phyloP scores from a whole-genome alignment of 2,329 filamentous ascomycete species.

The Rhinocladiella mackenziei region DNA sequence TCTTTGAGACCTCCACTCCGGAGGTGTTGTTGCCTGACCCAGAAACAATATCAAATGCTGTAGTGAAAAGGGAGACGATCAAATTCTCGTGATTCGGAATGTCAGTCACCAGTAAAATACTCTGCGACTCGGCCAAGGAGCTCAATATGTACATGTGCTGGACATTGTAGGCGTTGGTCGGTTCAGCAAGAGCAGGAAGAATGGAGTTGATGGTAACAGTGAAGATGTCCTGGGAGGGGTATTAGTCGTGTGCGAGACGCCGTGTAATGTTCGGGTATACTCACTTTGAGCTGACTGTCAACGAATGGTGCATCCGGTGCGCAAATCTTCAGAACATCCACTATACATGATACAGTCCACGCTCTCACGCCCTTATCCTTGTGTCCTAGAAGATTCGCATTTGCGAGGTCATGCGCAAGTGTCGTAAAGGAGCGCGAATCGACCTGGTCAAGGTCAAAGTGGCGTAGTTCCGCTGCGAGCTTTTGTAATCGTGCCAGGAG shows the following conservation, averaged over 20 bases:
- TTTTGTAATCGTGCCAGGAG: conserved; percentile 75
- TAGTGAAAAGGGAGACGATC: conserved; percentile 75
- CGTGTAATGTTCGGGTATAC: conserved; percentile 22
- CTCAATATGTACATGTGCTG: conserved; percentile 89
- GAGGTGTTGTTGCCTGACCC: conserved; percentile 68
- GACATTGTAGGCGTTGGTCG: conserved; percentile 82
- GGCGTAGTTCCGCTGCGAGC: conserved; percentile 75
- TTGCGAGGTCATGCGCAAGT: conserved; percentile 79
- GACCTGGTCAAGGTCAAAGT: conserved; percentile 81
- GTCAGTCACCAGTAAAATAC: conserved; percentile 85
- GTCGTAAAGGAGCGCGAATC: conserved; percentile 77
- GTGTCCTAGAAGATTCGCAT: conserved; percentile 76
- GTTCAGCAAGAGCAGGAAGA: conserved; percentile 78
- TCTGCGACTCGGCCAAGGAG: conserved; percentile 89
- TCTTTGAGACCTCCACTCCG: conserved; percentile 82
- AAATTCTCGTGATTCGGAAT: conserved; percentile 76
- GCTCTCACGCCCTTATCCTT: conserved; percentile 92
- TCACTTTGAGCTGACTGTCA: conserved; percentile 80
- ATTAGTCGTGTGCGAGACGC: conserved; percentile 10
- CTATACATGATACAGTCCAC: conserved; percentile 80
- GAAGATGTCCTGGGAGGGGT: conserved; percentile 72
- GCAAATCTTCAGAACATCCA: conserved; percentile 88
- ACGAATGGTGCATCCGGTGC: conserved; percentile 95
- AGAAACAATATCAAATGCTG: conserved; percentile 88
- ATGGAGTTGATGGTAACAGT: conserved; percentile 78